Evolutionary conservation across 306 rosid genomes (phyloP).

Genomic region (Canavalia gladiata): DNA sequence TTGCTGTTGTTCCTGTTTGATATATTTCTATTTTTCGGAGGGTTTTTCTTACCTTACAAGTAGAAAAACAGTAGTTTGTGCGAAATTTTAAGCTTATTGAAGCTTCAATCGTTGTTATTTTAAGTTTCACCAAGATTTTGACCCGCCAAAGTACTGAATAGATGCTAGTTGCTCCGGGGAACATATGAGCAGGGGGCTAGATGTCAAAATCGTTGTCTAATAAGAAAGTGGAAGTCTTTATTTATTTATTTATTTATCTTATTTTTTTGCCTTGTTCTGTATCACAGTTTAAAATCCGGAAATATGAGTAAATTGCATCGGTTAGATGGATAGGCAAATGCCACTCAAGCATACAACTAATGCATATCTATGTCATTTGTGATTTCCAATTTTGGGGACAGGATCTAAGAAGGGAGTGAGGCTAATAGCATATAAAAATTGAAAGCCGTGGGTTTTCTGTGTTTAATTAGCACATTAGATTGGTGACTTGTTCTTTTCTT

Average conservation of each 20-base stretch:
- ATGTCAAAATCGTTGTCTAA: neutral
- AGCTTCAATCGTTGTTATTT: neutral
- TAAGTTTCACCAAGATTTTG: neutral
- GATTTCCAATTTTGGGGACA: conserved; percentile 9
- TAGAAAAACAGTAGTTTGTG: neutral
- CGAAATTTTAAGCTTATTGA: neutral
- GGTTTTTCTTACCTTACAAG: neutral
- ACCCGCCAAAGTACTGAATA: conserved; percentile 3
- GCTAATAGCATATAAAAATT: neutral
- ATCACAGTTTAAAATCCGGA: neutral
- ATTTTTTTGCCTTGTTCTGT: neutral
- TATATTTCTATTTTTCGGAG: neutral
- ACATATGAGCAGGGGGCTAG: conserved; percentile 17
- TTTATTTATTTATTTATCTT: too few species aligned
- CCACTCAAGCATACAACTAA: neutral
- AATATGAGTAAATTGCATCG: neutral
- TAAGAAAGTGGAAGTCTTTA: neutral
- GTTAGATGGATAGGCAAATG: neutral
- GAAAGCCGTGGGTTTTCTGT: conserved; percentile 7
- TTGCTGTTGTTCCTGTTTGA: neutral
- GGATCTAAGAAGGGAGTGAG: conserved; percentile 7
- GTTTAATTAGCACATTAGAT: neutral
- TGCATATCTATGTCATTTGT: neutral
- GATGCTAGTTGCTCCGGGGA: conserved; percentile 15
- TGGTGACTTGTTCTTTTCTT: conserved; percentile 30